Conservation (phyloP, 192 early-diverging fungal species). For the Chytriomyces hyalinus region DNA sequence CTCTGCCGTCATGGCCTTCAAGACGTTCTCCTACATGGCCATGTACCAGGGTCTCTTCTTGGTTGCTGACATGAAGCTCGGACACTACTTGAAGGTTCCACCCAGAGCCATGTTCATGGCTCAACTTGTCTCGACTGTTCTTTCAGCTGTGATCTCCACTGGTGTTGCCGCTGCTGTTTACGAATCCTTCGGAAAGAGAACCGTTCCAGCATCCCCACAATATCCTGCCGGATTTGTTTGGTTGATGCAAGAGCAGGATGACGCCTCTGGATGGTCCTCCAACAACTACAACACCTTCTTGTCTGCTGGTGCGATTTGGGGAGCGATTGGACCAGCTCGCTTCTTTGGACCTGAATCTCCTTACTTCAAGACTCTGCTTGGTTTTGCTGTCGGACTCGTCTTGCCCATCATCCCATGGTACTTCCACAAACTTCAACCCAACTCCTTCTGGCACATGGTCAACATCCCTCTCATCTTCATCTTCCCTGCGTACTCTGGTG, state of each 20-base stretch:
- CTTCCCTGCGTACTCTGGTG: constrained; percentile 1
- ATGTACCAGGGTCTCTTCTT: constrained; percentile 79
- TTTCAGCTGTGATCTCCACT: background rate
- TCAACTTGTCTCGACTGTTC: constrained; percentile 59
- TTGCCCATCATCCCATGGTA: constrained; percentile 30
- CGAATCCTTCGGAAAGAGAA: constrained; percentile 11
- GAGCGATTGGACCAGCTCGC: constrained; percentile 37
- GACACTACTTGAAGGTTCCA: constrained; percentile 77
- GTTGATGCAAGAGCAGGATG: background rate
- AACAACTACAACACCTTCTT: constrained; percentile 31
- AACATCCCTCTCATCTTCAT: constrained; percentile 15
- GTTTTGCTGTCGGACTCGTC: constrained; percentile 34
- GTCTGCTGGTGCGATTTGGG: constrained; percentile 70
- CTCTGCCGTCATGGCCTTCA: constrained; percentile 86
- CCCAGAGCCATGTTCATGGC: constrained; percentile 62
- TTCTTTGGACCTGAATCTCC: constrained; percentile 39
- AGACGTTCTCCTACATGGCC: constrained; percentile 80
- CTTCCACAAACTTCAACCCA: constrained; percentile 9
- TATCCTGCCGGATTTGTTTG: constrained; percentile 22
- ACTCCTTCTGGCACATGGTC: constrained; percentile 7
- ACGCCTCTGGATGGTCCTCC: constrained; percentile 18
- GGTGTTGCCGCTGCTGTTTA: background rate
- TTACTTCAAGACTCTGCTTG: constrained; percentile 27
- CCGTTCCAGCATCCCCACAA: constrained; percentile 63
- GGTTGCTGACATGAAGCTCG: constrained; percentile 74